These are phyloP conservation scores for Cercospora zeina DNA, from an alignment of 2,329 filamentous ascomycete genomes.

Conservation along the genomic window DNA sequence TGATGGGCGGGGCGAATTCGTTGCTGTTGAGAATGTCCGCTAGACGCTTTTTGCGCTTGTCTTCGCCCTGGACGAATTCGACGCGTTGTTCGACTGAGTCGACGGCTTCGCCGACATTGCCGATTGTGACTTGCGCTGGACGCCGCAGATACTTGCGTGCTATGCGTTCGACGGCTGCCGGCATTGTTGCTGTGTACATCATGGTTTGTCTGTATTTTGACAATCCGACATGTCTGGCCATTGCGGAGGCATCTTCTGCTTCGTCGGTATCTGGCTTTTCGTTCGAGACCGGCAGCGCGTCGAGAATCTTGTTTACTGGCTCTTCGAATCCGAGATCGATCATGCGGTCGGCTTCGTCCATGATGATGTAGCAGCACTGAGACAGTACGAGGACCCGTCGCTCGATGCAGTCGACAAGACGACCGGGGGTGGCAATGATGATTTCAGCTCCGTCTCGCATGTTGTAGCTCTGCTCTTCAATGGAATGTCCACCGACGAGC, in stretches of 20 bases:
- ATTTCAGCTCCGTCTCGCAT: constrained; percentile 93
- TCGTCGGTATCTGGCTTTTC: constrained; percentile 94
- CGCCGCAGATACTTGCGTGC: constrained; percentile 94
- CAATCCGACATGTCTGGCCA: constrained; percentile 74
- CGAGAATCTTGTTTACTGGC: constrained; percentile 94
- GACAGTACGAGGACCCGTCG: constrained; percentile 83
- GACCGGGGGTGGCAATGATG: constrained; percentile 96
- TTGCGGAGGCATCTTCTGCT: constrained; percentile 81
- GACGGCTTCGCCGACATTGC: constrained; percentile 90
- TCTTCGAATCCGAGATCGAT: constrained; percentile 98
- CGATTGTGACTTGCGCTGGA: constrained; percentile 91
- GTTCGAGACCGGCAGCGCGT: constrained; percentile 86
- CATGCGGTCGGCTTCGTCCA: constrained; percentile 99
- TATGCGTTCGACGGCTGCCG: constrained; percentile 84
- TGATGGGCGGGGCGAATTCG: constrained; percentile 85
- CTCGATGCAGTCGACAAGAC: constrained; percentile 95
- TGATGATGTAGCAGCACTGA: constrained; percentile 98
- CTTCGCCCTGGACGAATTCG: constrained; percentile 85
- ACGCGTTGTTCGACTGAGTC: constrained; percentile 97
- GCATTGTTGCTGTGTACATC: constrained; percentile 99
- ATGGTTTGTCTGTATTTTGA: constrained; percentile 94
- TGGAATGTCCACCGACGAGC: constrained; percentile 93
- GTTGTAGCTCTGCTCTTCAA: constrained; percentile 90
- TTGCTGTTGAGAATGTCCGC: constrained; percentile 79
- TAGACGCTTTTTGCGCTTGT: constrained; percentile 95